Evolutionary conservation across 2,329 filamentous ascomycete genomes (phyloP).

Genomic region (Alternaria viburni): DNA sequence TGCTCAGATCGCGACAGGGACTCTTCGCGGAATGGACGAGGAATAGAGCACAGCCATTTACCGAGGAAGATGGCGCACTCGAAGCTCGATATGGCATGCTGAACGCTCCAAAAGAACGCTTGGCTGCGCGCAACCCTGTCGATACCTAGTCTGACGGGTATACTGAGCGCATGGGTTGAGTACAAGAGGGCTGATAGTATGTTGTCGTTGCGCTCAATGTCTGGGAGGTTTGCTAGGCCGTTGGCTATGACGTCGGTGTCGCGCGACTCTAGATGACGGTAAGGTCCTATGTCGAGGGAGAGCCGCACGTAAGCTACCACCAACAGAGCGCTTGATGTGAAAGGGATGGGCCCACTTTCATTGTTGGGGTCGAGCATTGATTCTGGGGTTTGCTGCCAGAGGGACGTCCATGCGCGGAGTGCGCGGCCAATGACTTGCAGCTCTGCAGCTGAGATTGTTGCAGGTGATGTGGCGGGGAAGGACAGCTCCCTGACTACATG

Average conservation of each 20-base stretch:
- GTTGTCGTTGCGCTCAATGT: slow-evolving; percentile 57
- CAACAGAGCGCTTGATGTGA: slow-evolving; percentile 56
- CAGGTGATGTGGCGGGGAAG: slow-evolving; percentile 24
- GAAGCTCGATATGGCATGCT: slow-evolving; percentile 62
- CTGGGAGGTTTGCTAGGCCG: slow-evolving; percentile 48
- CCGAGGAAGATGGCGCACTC: slow-evolving; percentile 63
- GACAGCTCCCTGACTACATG: slow-evolving; percentile 38
- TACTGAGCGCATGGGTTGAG: slow-evolving; percentile 61
- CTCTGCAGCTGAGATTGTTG: slow-evolving; percentile 27
- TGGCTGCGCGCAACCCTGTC: slow-evolving; percentile 62
- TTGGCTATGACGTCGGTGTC: slow-evolving; percentile 51
- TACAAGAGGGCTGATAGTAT: slow-evolving; percentile 60
- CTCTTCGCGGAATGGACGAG: slow-evolving; percentile 18
- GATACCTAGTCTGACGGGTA: slow-evolving; percentile 62
- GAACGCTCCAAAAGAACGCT: slow-evolving; percentile 63
- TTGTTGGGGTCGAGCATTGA: slow-evolving; percentile 47
- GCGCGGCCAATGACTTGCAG: slow-evolving; percentile 33
- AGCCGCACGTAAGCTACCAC: slow-evolving; percentile 57
- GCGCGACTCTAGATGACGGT: slow-evolving; percentile 53
- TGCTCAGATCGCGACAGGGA: slow-evolving; percentile 45
- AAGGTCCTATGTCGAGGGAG: slow-evolving; percentile 54
- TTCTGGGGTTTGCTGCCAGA: slow-evolving; percentile 46
- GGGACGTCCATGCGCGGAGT: slow-evolving; percentile 43
- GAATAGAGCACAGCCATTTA: slow-evolving; percentile 55
- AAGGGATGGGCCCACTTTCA: slow-evolving; percentile 45